A percentile compares a stretch with the other conserved stretches of the same genome.
These are phyloP conservation scores for Amanita molliuscula DNA, from an alignment of 768 basidiomycete genomes.

Conservation along the genomic window DNA sequence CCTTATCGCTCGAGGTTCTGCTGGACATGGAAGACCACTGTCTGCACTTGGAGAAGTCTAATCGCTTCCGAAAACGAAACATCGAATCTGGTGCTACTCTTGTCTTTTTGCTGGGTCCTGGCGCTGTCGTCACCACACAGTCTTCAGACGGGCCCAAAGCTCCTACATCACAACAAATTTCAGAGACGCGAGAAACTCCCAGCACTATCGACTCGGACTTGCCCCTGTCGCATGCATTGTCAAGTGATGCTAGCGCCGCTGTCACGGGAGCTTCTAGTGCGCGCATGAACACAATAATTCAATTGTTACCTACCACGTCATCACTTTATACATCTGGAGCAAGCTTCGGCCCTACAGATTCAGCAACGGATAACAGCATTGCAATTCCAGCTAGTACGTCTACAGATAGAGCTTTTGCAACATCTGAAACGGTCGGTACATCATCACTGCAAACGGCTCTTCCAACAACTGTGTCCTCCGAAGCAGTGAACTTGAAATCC, in stretches of 20 bases:
- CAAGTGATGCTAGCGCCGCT: slow-evolving; percentile 1
- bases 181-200: background rate
- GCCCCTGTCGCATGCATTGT: background rate
- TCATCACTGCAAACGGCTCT: background rate
- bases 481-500: slow-evolving; percentile 16
- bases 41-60: background rate
- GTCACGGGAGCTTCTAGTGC: slow-evolving; percentile 1
- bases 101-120: slow-evolving; percentile 2
- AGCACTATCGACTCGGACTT: background rate
- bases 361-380: background rate
- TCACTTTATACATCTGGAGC: background rate
- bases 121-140: background rate
- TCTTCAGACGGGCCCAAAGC: background rate
- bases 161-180: background rate
- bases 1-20: background rate
- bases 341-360: background rate
- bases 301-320: background rate
- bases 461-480: slow-evolving; percentile 7
- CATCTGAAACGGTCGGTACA: background rate
- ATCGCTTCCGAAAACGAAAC: background rate
- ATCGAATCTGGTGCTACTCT: background rate
- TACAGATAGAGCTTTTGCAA: background rate
- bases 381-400: background rate
- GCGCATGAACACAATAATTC: background rate
- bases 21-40: slow-evolving; percentile 2